Evolutionary conservation across 805 yeast genomes (phyloP).

Genomic region (Starmerella kuoi): DNA sequence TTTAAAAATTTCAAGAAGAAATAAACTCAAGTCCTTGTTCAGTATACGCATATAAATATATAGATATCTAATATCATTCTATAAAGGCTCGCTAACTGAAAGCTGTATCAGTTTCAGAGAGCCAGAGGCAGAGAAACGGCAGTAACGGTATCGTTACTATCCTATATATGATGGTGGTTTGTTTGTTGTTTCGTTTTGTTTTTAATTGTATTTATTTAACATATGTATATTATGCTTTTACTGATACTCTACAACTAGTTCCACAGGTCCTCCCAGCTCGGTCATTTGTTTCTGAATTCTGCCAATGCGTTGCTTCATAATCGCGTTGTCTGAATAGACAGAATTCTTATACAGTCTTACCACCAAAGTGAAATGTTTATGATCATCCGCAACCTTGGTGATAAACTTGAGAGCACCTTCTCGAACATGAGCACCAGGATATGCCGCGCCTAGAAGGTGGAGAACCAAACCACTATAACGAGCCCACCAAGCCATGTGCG

Average conservation of each 20-base stretch:
- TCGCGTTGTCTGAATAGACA: conserved; percentile 17
- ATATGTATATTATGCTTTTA: no score
- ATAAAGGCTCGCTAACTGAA: no score
- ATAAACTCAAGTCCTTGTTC: no score
- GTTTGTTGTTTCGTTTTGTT: no score
- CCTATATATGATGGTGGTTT: no score
- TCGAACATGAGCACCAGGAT: conserved; percentile 67
- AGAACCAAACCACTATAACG: conserved; percentile 57
- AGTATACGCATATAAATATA: no score
- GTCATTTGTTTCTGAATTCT: not conserved
- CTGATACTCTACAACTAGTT: conserved; percentile 2
- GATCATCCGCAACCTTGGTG: conserved; percentile 12
- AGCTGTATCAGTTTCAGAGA: no score
- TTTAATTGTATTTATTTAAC: no score
- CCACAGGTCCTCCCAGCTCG: conserved; percentile 1
- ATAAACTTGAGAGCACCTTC: conserved; percentile 29
- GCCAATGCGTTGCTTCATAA: conserved; percentile 14
- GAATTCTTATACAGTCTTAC: conserved; percentile 18
- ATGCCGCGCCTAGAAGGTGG: conserved; percentile 69
- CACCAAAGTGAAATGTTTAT: conserved; percentile 19
- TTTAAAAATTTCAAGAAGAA: no score
- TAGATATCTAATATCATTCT: no score
- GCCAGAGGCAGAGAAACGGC: no score
- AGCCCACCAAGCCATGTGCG: conserved; percentile 53
- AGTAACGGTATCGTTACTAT: no score